Base-by-base conservation (phyloP, 805 yeast species). In the Starmerella sp. region DNA sequence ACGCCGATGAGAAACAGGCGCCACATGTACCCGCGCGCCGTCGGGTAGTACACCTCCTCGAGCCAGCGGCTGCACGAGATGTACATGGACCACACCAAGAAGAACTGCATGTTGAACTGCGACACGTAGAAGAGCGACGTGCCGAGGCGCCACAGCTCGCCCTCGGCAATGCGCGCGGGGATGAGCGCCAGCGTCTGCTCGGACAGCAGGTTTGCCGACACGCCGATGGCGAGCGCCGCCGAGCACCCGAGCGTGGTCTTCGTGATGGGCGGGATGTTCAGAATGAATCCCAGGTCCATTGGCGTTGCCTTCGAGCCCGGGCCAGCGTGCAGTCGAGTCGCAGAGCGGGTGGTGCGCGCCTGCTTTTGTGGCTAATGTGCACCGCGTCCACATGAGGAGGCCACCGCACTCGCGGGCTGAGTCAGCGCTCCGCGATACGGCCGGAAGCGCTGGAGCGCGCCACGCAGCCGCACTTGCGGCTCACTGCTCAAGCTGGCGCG, bases 201-300 rank as follows among this genome's bases (percentile, higher is more conserved):
- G 31, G 47, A 32, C 2, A 58, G 22, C 4, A 59, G 9, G 17
- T 51, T 31, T 17, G 53, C 30, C 4, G 50, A 29, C 10, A 48
- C 59, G 14, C 35, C 54, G 3, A 48, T 32, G 8, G 65, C 62
- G 42, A 71, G 60, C 3, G 64, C 65, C 2, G 69, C 62, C 3
- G 74, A 63, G 4, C 70, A 69, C 0, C 66, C 42, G 1, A 71
- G 56, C 66, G 73, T 71, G 6, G 62, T 54, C 48, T 77, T 61
- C 4, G 81, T 77, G 22, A 77, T 76, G 2, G 77, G 74, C 4
- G 80, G 80, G 1, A 74, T 65, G 42, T 72, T 75, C 64, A 35
- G 37, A n/a, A 57, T 13, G 30, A 48, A 13, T 28, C 37, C 49
- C 29, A 57, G 28, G 66, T 54, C 60, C 60, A 57, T 54, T 14